These are phyloP conservation scores for Hanseniaspora meyeri DNA, from an alignment of 805 yeast genomes.

Conservation along the genomic window DNA sequence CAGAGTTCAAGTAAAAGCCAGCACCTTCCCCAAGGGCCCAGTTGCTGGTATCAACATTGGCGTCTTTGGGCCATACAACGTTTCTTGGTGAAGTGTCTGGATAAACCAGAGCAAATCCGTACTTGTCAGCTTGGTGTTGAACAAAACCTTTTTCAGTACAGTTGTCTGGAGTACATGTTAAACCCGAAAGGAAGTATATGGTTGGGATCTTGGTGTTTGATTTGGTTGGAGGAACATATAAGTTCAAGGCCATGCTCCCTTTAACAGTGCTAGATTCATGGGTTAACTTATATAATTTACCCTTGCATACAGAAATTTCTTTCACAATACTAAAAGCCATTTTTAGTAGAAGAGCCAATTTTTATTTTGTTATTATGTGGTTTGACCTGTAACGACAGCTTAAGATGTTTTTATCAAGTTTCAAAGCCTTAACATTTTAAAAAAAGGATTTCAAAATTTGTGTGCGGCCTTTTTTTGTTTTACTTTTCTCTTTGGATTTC, in stretches of 20 bases:
- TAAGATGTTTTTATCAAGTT: too few species aligned
- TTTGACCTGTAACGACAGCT: too few species aligned
- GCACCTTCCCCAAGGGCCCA: conserved; percentile 95
- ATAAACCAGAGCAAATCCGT: conserved; percentile 77
- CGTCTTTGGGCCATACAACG: conserved; percentile 58
- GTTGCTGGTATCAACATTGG: conserved; percentile 32
- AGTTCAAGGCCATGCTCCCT: conserved; percentile 72
- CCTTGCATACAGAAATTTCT: conserved; percentile 44
- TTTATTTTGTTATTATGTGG: background rate
- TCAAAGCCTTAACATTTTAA: too few species aligned
- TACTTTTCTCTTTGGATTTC: background rate
- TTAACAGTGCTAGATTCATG: conserved; percentile 57
- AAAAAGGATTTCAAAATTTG: too few species aligned
- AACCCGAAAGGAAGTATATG: conserved; percentile 68
- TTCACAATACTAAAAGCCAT: conserved; percentile 1
- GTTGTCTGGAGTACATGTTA: conserved; percentile 87
- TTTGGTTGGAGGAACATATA: conserved; percentile 49
- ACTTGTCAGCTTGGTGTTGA: conserved; percentile 65
- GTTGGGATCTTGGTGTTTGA: conserved; percentile 44
- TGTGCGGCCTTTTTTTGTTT: too few species aligned
- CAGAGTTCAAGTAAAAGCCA: conserved; percentile 84
- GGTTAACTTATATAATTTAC: conserved; percentile 58
- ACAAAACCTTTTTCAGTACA: conserved; percentile 88
- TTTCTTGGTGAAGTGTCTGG: conserved; percentile 96
- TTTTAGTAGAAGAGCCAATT: too few species aligned